Evolutionary conservation across 192 early-diverging fungal species (phyloP).

Genomic region (Coemansia sp.): DNA sequence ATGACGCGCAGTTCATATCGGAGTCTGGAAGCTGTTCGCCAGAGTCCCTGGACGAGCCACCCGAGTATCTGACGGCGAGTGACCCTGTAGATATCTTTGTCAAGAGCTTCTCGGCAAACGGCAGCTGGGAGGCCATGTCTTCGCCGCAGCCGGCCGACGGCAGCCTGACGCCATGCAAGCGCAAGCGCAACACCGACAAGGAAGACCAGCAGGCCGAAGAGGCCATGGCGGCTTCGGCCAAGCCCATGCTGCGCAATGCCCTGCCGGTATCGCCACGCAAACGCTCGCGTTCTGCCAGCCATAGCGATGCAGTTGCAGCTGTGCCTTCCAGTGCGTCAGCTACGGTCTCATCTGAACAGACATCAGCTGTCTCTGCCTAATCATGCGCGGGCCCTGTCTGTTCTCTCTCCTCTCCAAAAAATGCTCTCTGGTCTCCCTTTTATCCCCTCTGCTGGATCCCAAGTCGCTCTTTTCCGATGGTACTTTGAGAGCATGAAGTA

Average conservation of each 20-base stretch:
- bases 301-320: conserved; percentile 25
- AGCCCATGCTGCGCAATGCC: conserved; percentile 27
- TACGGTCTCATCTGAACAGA: conserved; percentile 4
- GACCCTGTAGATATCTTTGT: conserved; percentile 43
- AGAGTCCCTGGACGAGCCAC: conserved; percentile 23
- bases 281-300: conserved; percentile 43
- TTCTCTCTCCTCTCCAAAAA: too few relatives aligned
- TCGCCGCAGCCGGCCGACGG: conserved; percentile 14
- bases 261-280: conserved; percentile 45
- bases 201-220: conserved; percentile 33
- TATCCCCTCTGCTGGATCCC: too few relatives aligned
- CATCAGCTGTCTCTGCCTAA: conserved; percentile 10
- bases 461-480: too few relatives aligned
- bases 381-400: too few relatives aligned
- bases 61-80: conserved; percentile 26
- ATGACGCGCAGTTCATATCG: conserved; percentile 25
- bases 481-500: not conserved
- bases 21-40: conserved; percentile 38
- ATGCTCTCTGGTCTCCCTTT: too few relatives aligned
- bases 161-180: conserved; percentile 47
- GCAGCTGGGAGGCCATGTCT: conserved; percentile 39
- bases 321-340: conserved; percentile 14
- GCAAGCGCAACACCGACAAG: conserved; percentile 38
- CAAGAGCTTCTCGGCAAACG: conserved; percentile 24
- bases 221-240: conserved; percentile 7